Evolutionary conservation across 2,329 filamentous ascomycete genomes (phyloP).

Genomic region (Penicillium sp.): DNA sequence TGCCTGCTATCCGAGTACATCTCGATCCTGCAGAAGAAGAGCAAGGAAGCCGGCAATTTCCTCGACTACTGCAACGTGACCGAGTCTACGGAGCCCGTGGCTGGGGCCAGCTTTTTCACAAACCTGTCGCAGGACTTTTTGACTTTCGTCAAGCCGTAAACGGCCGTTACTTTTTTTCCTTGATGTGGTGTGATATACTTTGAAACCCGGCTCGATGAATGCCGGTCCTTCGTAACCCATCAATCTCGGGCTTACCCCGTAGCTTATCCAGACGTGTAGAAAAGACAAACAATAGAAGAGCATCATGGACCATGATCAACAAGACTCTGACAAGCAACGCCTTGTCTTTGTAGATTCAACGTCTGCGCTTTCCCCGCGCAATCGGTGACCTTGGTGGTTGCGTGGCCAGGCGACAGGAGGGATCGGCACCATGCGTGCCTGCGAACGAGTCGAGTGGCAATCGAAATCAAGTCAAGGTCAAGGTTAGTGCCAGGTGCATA

Average conservation of each 20-base stretch:
- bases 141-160: conserved; percentile 28
- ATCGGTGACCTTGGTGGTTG: neutral
- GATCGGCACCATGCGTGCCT: neutral
- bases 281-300: neutral
- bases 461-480: neutral
- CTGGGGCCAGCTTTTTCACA: conserved; percentile 28
- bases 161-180: neutral
- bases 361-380: neutral
- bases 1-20: conserved; percentile 51
- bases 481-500: neutral
- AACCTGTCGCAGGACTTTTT: conserved; percentile 30
- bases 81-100: conserved; percentile 17
- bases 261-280: neutral
- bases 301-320: neutral
- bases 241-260: neutral
- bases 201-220: neutral
- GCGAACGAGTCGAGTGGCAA: too few species aligned
- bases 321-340: conserved; percentile 1
- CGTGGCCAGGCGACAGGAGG: neutral
- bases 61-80: conserved; percentile 30
- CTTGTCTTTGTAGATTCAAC: neutral
- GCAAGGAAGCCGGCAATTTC: conserved; percentile 52
- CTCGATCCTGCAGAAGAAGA: conserved; percentile 47
- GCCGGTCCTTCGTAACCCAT: neutral
- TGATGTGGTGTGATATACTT: neutral